Conservation (phyloP, 1,284 basidiomycete species). For the Cutaneotrichosporon cavernicola region DNA sequence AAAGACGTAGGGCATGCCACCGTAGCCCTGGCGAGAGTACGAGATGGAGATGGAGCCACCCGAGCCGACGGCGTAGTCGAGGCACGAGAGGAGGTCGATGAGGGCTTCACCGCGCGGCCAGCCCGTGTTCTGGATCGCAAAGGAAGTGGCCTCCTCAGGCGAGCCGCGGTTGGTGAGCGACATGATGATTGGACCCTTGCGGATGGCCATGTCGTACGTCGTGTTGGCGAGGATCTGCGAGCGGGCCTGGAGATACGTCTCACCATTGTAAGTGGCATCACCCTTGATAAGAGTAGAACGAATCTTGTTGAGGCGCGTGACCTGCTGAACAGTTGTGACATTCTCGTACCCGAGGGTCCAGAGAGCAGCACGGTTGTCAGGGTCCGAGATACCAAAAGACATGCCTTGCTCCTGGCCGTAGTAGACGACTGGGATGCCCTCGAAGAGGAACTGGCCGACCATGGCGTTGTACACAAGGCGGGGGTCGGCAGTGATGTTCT, state of each 20-base stretch:
- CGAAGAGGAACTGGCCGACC: conserved; percentile 65
- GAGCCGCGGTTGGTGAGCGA: conserved; percentile 65
- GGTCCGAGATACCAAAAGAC: conserved; percentile 60
- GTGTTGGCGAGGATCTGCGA: conserved; percentile 63
- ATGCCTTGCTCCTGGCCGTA: conserved; percentile 70
- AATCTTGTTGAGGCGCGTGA: conserved; percentile 66
- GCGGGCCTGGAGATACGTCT: conserved; percentile 61
- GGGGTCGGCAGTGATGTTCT: conserved; percentile 56
- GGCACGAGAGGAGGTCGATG: conserved; percentile 50
- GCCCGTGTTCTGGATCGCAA: conserved; percentile 42
- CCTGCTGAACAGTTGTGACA: conserved; percentile 62
- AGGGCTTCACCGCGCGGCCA: conserved; percentile 43
- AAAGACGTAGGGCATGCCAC: conserved; percentile 49
- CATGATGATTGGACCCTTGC: conserved; percentile 68
- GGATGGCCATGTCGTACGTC: conserved; percentile 63
- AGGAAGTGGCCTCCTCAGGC: conserved; percentile 33
- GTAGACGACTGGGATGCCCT: conserved; percentile 71
- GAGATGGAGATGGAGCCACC: conserved; percentile 45
- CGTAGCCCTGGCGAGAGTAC: conserved; percentile 42
- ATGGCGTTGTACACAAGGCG: conserved; percentile 61
- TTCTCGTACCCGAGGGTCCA: conserved; percentile 62
- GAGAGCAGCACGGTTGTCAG: conserved; percentile 71
- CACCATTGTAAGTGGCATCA: conserved; percentile 52
- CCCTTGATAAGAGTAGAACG: conserved; percentile 65
- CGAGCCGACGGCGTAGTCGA: conserved; percentile 39